Conservation (phyloP, 2,329 filamentous ascomycete species). For the Cladophialophora carrionii region DNA sequence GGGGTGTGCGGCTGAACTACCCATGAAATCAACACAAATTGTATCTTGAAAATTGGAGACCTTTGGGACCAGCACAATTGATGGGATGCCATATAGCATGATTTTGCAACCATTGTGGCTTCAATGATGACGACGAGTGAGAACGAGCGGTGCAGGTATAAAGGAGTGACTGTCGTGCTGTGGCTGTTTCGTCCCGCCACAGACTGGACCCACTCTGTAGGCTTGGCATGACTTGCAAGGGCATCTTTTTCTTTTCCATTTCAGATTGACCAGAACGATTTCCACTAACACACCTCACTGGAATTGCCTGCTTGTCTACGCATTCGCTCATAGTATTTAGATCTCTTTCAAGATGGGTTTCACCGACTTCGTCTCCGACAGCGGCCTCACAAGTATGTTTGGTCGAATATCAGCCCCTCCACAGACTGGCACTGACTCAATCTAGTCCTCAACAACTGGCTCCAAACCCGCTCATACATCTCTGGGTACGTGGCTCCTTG, state of each 20-base stretch:
- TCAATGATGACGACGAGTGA: neutral
- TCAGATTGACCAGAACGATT: constrained; percentile 3
- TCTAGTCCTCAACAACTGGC: constrained; percentile 71
- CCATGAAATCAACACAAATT: neutral
- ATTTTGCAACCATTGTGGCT: neutral
- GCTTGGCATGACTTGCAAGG: neutral
- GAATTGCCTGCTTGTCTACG: neutral
- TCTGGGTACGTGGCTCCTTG: constrained; percentile 67
- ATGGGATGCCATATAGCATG: neutral
- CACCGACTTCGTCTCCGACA: constrained; percentile 66
- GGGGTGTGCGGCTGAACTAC: neutral
- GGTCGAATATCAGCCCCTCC: constrained; percentile 13
- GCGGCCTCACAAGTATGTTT: constrained; percentile 62
- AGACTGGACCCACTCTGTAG: neutral
- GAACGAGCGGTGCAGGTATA: neutral
- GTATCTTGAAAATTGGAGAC: neutral
- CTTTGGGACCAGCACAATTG: too few species aligned
- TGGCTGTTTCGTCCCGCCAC: neutral
- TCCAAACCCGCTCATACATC: constrained; percentile 77
- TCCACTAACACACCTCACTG: constrained; percentile 2
- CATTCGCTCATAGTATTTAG: neutral
- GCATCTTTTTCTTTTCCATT: constrained; percentile 14
- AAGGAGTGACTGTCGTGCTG: neutral
- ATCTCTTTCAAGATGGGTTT: constrained; percentile 62
- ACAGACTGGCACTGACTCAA: constrained; percentile 28